Evolutionary conservation across 2,329 filamentous ascomycete genomes (phyloP), one percentile per base, ranked within the genome.

Genomic region (Gyromitra esculenta): DNA sequence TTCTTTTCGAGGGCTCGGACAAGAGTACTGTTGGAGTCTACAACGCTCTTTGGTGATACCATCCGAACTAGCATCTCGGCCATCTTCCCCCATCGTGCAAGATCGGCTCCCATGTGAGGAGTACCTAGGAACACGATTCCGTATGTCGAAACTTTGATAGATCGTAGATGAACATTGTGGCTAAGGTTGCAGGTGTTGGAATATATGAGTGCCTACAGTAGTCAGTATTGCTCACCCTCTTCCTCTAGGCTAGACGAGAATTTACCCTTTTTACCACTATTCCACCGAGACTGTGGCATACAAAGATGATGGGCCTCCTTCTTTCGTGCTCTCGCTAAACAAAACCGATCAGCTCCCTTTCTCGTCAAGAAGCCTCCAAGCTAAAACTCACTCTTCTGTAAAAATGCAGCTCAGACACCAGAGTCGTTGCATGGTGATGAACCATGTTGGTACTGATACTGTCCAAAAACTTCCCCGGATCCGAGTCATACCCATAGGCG

Each of bases 61-160:
- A 88, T 87, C 68, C 88, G 87, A 65, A 89, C 89, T 85, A 93
- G 91, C 78, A 87, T 87, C 82, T 93, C 90, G 43, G 93, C 84
- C 70, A 91, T 84, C 9, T 87, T 84, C 0, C 89, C 91, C 90
- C 91, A 92, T 80, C 88, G 87, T 0, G 91, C 91, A 1, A 90
- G 84, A 78, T 90, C 89, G 1, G 91, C 89, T 7, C 91, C 91
- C 18, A 87, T 88, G 82, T 94, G 92, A 5, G 92, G 92, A 13
- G 92, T 94, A 13, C 91, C 92, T 37, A 94, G 86, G 82, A 94
- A 94, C 43, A 94, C 86, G 73, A 94, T 88, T 31, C 89, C 92
- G 25, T 78, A 77, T 18, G 77, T 78, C n/a, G 79, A 80, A 39
- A 80, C 78, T 57, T 77, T 79, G 56, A 81, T 81, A 15, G 80